phyloP scores from a whole-genome alignment of 495 filamentous ascomycete genomes.

The Durotheca rogersii region DNA sequence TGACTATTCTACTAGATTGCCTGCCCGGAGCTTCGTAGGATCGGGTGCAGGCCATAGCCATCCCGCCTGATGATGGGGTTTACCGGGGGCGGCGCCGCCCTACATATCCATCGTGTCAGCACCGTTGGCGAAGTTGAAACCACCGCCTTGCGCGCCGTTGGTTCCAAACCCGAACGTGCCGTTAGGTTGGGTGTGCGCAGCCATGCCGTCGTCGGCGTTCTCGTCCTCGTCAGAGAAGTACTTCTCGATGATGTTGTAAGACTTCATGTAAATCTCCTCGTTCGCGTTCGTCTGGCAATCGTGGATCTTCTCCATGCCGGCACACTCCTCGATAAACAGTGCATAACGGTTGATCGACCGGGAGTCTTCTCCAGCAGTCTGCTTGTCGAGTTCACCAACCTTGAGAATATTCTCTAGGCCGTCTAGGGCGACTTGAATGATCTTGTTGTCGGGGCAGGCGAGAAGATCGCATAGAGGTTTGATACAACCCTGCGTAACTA shows the following conservation, averaged over 20 bases:
- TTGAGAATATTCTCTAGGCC: constrained; percentile 99
- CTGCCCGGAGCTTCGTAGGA: constrained; percentile 21
- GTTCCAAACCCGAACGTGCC: constrained; percentile 84
- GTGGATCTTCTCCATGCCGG: constrained; percentile 99
- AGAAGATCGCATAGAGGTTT: constrained; percentile 96
- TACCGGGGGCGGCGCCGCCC: constrained; percentile 27
- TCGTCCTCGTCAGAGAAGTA: constrained; percentile 99
- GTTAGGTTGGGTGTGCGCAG: constrained; percentile 59
- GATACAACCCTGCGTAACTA: constrained; percentile 92
- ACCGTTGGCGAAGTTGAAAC: constrained; percentile 94
- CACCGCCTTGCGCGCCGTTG: constrained; percentile 65
- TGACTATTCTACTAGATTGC: constrained; percentile 31
- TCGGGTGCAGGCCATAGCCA: constrained; percentile 13
- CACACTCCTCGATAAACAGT: constrained; percentile 97
- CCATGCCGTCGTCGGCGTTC: constrained; percentile 65
- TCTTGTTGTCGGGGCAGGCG: constrained; percentile 98
- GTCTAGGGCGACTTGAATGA: constrained; percentile 98
- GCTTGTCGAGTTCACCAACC: constrained; percentile 98
- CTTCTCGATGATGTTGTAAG: constrained; percentile 99
- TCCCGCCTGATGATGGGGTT: constrained; percentile 7
- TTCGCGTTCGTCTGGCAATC: constrained; percentile 99
- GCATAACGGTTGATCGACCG: constrained; percentile 93
- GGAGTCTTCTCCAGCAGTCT: constrained; percentile 68
- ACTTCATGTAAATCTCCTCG: constrained; percentile 99
- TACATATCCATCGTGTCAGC: constrained; percentile 99